Percentiles rank a stretch among this genome's conserved stretches.
Evolutionary conservation across 345 rosid species (phyloP).

Genomic region (Rhodamnia rubescens): DNA sequence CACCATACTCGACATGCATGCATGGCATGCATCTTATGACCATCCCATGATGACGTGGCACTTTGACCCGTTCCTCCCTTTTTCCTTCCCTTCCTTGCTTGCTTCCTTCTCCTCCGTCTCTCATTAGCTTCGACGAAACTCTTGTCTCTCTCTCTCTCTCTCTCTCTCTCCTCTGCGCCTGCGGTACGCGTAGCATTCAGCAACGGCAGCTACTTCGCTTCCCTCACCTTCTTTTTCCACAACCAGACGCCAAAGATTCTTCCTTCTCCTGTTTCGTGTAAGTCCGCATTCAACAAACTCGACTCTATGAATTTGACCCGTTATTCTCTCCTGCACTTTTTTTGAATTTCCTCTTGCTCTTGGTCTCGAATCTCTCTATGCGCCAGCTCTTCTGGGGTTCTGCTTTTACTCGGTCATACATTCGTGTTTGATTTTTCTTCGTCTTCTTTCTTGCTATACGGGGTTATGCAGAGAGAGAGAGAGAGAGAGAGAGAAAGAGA

Average conservation of each 20-base stretch:
- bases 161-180: background rate
- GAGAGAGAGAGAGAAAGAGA: background rate
- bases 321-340: background rate
- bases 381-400: background rate
- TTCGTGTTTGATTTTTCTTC: conserved; percentile 41
- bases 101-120: background rate
- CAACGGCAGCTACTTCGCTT: background rate
- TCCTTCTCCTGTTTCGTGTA: background rate
- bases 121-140: background rate
- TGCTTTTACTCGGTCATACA: conserved; percentile 31
- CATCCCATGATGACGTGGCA: conserved; percentile 15
- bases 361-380: background rate
- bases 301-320: background rate
- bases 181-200: background rate
- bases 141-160: background rate
- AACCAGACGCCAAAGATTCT: background rate
- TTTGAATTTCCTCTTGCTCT: background rate
- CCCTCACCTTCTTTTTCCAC: background rate
- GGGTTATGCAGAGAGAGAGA: background rate
- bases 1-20: background rate
- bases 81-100: background rate
- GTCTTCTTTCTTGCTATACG: background rate
- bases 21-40: background rate
- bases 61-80: conserved; percentile 18
- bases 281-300: conserved; percentile 5